These are phyloP conservation scores for Zancudomyces culisetae DNA, from an alignment of 371 early-diverging fungal genomes.

Conservation along the genomic window DNA sequence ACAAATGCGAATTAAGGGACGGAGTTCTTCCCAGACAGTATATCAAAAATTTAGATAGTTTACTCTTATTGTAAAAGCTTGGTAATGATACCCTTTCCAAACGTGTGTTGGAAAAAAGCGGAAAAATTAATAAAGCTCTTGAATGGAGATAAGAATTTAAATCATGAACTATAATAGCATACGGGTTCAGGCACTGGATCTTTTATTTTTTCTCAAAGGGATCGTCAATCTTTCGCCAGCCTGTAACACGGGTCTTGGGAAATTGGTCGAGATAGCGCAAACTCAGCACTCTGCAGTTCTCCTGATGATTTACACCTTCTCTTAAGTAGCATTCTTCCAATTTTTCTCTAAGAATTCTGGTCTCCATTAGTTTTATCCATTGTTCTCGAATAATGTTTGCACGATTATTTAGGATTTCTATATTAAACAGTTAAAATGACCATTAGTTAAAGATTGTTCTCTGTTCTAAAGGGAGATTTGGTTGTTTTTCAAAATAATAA, in stretches of 20 bases:
- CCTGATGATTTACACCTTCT: constrained; percentile 69
- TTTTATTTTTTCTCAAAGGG: too few species aligned
- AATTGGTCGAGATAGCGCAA: constrained; percentile 29
- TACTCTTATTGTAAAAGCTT: too few species aligned
- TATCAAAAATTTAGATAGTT: too few species aligned
- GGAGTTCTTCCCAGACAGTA: too few species aligned
- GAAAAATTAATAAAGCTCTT: too few species aligned
- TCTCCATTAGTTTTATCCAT: constrained; percentile 72
- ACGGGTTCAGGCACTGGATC: too few species aligned
- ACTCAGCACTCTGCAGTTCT: constrained; percentile 40
- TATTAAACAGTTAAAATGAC: not conserved
- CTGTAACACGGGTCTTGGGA: constrained; percentile 10
- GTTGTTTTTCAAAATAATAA: too few species aligned
- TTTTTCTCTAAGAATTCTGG: constrained; percentile 49
- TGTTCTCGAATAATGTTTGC: constrained; percentile 56
- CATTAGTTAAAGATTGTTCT: not conserved
- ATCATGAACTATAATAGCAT: too few species aligned
- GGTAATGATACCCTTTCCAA: too few species aligned
- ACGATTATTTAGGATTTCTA: constrained; percentile 52
- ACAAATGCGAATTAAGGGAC: too few species aligned
- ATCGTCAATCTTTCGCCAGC: constrained; percentile 1
- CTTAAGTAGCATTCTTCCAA: constrained; percentile 55
- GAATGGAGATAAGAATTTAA: too few species aligned
- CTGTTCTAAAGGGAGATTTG: not conserved
- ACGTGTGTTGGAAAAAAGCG: too few species aligned